Conservation (phyloP, 345 rosid species). For the Iberis pinnata region DNA sequence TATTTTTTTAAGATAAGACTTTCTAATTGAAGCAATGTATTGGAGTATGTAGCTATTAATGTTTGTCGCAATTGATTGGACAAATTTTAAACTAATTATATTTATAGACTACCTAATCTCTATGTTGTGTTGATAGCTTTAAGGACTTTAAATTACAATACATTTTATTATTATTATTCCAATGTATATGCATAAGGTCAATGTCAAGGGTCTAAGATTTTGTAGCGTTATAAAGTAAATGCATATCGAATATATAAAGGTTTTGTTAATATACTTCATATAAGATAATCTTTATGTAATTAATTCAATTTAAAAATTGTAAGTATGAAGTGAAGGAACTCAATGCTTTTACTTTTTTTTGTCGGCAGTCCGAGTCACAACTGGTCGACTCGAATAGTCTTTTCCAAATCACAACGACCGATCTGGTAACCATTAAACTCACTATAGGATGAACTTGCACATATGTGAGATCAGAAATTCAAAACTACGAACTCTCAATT, state of each 20-base stretch:
- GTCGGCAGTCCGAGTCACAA: too few relatives aligned
- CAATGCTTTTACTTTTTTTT: too few relatives aligned
- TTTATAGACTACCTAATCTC: conserved; percentile 17
- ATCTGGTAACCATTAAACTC: too few relatives aligned
- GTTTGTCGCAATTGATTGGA: conserved; percentile 13
- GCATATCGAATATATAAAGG: conserved; percentile 15
- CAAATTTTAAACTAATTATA: neutral
- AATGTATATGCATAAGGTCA: too few relatives aligned
- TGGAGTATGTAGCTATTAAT: conserved; percentile 12
- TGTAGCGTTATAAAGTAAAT: conserved; percentile 21
- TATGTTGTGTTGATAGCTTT: neutral
- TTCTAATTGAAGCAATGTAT: conserved; percentile 22
- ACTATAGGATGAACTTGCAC: too few relatives aligned
- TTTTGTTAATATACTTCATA: neutral
- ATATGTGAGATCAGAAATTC: too few relatives aligned
- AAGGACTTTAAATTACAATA: conserved; percentile 13
- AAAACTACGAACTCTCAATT: too few relatives aligned
- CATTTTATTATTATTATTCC: conserved; percentile 7
- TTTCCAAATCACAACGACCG: too few relatives aligned
- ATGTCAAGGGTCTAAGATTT: conserved; percentile 29
- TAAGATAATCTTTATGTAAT: too few relatives aligned
- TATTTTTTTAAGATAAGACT: conserved; percentile 14
- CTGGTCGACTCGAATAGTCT: too few relatives aligned
- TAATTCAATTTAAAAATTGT: too few relatives aligned
- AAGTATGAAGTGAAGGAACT: too few relatives aligned